Evolutionary conservation across 768 basidiomycete genomes (phyloP), one percentile per base, ranked within the genome.

Genomic region (Agaricus blazei): DNA sequence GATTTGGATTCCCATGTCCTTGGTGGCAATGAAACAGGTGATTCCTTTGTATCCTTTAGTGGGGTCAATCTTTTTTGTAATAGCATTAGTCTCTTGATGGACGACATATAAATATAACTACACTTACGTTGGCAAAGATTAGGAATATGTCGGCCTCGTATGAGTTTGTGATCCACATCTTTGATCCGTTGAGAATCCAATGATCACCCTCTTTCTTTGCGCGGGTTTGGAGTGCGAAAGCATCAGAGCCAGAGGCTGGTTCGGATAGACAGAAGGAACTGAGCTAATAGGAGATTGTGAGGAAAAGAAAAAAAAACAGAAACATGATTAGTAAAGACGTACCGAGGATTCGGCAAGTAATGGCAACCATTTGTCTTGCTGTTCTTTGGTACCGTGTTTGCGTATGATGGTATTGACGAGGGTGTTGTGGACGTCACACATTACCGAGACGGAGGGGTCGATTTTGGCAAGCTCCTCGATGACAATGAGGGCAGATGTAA

Each of bases 131-230:
- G 50, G 97, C 97, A 59, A 99, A 98, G 48, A 98, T 90, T 61
- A 96, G 85, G 75, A 90, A 90, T 40, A 95, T 79, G 45, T 93
- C 90, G 1, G 93, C 93, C 70, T 95, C 93, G 56, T 84, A 80
- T 0, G 93, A 95, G 71, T 98, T 98, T 26, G 94, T 96, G 57
- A 98, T 97, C 94, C 94, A 97, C 94, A 96, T 95, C 77, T 99
- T 99, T 54, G 92, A 91, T n/a, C 97, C 97, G 62, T 93, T 95
- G 51, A 99, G 68, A 29, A 93, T 74, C 81, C 88, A 98, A 68
- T 87, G 68, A 62, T 88, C 83, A 15, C 92, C 93, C 45, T 92
- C 87, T 69, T 88, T 90, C 67, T 79, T 87, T 14, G 97, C 96
- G 9, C 90, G 88, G 1, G 97, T 94, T 68, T 96, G 92, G 34